Evolutionary conservation across 2,329 filamentous ascomycete genomes (phyloP).

Genomic region (Cytospora leucostoma): DNA sequence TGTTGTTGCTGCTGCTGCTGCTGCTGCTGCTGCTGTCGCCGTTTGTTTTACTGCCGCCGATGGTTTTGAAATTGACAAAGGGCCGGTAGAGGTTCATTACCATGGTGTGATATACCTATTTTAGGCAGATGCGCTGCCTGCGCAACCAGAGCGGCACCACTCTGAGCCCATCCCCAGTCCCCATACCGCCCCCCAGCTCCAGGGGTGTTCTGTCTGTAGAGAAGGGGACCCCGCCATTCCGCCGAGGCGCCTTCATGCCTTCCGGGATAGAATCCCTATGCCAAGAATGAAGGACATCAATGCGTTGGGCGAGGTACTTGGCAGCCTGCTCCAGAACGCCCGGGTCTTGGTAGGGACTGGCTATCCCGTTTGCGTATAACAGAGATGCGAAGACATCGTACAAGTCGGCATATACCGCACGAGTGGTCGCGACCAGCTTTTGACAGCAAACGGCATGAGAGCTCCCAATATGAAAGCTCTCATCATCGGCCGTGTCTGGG

Average conservation of each 20-base stretch:
- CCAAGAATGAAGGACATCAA: background rate
- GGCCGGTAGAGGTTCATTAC: slow-evolving; percentile 36
- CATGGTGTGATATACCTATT: slow-evolving; percentile 39
- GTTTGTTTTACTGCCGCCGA: slow-evolving; percentile 8
- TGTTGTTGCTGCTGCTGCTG: background rate
- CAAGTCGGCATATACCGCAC: background rate
- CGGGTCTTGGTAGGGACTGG: background rate
- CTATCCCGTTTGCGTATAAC: background rate
- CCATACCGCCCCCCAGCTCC: background rate
- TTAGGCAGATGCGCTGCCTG: slow-evolving; percentile 38
- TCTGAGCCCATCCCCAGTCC: background rate
- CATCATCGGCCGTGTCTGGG: slow-evolving; percentile 14
- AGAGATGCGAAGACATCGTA: background rate
- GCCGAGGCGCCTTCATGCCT: background rate
- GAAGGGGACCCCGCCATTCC: background rate
- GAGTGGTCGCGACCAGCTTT: background rate
- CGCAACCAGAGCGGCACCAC: slow-evolving; percentile 38
- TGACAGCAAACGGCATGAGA: background rate
- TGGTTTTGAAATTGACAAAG: slow-evolving; percentile 35
- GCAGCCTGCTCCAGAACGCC: background rate
- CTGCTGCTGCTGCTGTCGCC: slow-evolving; percentile 9
- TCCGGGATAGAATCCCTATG: background rate
- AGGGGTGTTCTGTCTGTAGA: background rate
- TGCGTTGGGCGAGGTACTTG: background rate
- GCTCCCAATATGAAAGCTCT: slow-evolving; percentile 11